Evolutionary conservation across 495 filamentous ascomycete genomes (phyloP).

Genomic region (Corynascus novoguineensis): DNA sequence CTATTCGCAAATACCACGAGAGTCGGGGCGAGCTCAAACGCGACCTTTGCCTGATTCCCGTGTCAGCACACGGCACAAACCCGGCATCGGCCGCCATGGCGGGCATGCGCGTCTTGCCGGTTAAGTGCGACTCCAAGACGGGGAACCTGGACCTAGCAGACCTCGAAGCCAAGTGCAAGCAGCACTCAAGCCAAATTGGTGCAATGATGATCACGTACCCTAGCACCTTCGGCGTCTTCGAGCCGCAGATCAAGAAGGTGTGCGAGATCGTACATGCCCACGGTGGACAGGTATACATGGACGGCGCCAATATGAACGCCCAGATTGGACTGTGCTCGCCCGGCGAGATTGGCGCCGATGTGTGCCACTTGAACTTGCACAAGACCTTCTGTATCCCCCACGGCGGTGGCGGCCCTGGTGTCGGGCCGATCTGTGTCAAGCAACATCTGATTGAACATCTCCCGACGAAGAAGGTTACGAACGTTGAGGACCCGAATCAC

Average conservation of each 20-base stretch:
- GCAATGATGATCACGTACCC: constrained; percentile 99
- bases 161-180: constrained; percentile 79
- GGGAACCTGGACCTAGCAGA: constrained; percentile 89
- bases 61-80: constrained; percentile 96
- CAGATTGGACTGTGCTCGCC: constrained; percentile 97
- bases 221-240: constrained; percentile 94
- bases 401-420: constrained; percentile 90
- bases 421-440: constrained; percentile 92
- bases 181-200: constrained; percentile 77
- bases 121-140: constrained; percentile 84
- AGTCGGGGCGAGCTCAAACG: constrained; percentile 58
- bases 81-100: constrained; percentile 96
- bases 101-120: constrained; percentile 89
- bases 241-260: constrained; percentile 82
- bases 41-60: constrained; percentile 93
- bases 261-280: constrained; percentile 80
- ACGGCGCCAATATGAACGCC: constrained; percentile 98
- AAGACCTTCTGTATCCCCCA: constrained; percentile 99
- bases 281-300: constrained; percentile 98
- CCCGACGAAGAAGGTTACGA: constrained; percentile 59
- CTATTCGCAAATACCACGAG: constrained; percentile 85
- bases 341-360: constrained; percentile 94
- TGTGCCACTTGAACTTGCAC: constrained; percentile 96
- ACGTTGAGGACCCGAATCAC: constrained; percentile 35
- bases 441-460: constrained; percentile 72